phyloP scores from a whole-genome alignment of 352 stramenopile species.

The Phytophthora gonapodyides region DNA sequence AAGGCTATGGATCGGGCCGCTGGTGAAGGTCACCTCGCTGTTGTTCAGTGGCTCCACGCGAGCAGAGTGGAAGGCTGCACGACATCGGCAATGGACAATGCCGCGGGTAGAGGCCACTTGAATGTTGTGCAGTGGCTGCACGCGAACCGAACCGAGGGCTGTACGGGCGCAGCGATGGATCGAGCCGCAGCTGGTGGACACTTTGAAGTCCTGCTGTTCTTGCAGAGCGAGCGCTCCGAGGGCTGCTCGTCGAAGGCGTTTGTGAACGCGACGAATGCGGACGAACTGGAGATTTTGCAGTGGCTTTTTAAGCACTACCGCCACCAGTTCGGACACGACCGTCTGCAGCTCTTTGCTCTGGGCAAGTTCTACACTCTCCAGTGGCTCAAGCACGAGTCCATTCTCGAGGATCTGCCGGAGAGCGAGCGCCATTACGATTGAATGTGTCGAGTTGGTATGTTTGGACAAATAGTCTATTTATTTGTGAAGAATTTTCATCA shows the following conservation, averaged over 20 bases:
- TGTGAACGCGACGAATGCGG: conserved; percentile 39
- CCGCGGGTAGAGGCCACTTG: conserved; percentile 32
- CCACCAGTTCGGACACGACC: conserved; percentile 35
- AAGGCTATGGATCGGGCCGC: conserved; percentile 40
- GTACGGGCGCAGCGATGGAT: conserved; percentile 40
- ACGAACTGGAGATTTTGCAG: conserved; percentile 46
- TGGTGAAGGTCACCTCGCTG: conserved; percentile 25
- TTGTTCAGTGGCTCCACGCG: conserved; percentile 38
- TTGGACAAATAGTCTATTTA: conserved; percentile 35
- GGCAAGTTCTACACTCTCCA: conserved; percentile 46
- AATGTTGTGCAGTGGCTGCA: conserved; percentile 40
- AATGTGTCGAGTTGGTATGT: conserved; percentile 26
- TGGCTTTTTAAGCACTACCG: conserved; percentile 41
- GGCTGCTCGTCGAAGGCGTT: conserved; percentile 38
- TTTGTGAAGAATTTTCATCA: conserved; percentile 33
- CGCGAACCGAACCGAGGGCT: conserved; percentile 34
- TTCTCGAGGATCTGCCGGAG: conserved; percentile 32
- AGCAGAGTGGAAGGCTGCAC: conserved; percentile 34
- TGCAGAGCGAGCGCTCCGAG: conserved; percentile 32
- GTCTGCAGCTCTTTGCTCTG: conserved; percentile 39
- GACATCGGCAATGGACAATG: conserved; percentile 34
- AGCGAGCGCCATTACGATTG: conserved; percentile 34
- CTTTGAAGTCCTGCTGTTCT: conserved; percentile 47
- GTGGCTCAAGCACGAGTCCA: conserved; percentile 41
- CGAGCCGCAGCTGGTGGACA: conserved; percentile 36